These are phyloP conservation scores for Harringtonia lauricola DNA, from an alignment of 2,329 filamentous ascomycete genomes.

Conservation along the genomic window DNA sequence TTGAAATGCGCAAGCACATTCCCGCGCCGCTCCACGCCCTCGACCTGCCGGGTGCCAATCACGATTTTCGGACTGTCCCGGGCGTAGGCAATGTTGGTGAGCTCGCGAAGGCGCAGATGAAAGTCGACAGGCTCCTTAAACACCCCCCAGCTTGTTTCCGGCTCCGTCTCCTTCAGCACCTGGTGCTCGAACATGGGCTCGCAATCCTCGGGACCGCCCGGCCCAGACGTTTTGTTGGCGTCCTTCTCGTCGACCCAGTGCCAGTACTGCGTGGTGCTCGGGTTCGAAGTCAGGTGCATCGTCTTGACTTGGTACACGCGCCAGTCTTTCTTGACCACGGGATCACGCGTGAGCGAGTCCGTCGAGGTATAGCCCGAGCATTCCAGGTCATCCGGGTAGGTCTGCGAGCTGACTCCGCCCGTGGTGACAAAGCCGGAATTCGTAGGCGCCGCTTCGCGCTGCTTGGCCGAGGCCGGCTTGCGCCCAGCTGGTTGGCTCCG, in stretches of 20 bases:
- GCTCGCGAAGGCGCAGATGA: constrained; percentile 33
- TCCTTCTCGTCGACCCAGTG: constrained; percentile 29
- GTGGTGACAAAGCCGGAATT: not conserved
- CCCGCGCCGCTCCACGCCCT: constrained; percentile 24
- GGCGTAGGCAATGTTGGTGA: constrained; percentile 34
- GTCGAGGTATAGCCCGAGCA: constrained; percentile 37
- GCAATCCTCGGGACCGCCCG: constrained; percentile 15
- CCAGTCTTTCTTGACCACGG: constrained; percentile 36
- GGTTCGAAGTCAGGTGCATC: constrained; percentile 31
- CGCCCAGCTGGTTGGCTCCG: not conserved
- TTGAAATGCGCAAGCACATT: constrained; percentile 41
- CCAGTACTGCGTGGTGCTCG: constrained; percentile 43
- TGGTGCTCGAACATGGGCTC: constrained; percentile 39
- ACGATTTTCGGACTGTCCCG: constrained; percentile 29
- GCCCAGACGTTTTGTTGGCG: constrained; percentile 2
- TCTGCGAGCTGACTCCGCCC: not conserved
- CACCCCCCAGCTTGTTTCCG: constrained; percentile 32
- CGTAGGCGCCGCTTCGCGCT: not conserved
- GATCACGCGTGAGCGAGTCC: constrained; percentile 37
- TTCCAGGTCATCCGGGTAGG: constrained; percentile 25
- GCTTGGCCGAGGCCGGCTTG: too few species aligned
- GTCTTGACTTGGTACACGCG: constrained; percentile 42
- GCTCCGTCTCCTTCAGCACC: constrained; percentile 33
- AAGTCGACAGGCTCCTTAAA: constrained; percentile 41
- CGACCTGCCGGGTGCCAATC: constrained; percentile 24